Conservation (phyloP, 495 filamentous ascomycete species). For the Cudoniella acicularis region DNA sequence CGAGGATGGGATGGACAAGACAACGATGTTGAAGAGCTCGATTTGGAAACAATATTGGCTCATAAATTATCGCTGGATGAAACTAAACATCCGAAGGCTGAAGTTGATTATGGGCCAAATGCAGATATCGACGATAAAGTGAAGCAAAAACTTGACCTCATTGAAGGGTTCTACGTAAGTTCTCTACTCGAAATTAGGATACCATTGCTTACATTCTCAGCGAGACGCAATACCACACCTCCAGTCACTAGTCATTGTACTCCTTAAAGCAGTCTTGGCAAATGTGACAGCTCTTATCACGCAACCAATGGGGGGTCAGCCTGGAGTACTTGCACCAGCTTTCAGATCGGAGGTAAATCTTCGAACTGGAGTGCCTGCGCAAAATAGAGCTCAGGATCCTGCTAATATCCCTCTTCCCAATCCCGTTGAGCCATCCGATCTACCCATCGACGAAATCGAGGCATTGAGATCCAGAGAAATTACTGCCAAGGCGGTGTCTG, state of each 20-base stretch:
- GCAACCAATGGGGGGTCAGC: conserved; percentile 31
- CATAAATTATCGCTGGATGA: conserved; percentile 29
- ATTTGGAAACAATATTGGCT: conserved; percentile 35
- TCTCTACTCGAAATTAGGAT: neutral
- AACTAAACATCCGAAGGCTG: conserved; percentile 27
- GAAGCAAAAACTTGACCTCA: conserved; percentile 63
- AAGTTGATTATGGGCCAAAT: conserved; percentile 53
- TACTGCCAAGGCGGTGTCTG: conserved; percentile 83
- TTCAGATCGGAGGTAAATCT: conserved; percentile 25
- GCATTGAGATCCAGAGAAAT: conserved; percentile 79
- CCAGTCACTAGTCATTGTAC: conserved; percentile 90
- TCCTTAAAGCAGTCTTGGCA: conserved; percentile 78
- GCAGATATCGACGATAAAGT: conserved; percentile 36
- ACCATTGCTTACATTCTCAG: conserved; percentile 42
- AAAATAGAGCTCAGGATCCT: conserved; percentile 20
- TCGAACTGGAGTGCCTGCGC: conserved; percentile 12
- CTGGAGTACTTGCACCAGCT: conserved; percentile 12
- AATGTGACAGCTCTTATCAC: conserved; percentile 65
- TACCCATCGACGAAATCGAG: conserved; percentile 68
- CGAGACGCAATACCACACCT: conserved; percentile 72
- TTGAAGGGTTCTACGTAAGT: conserved; percentile 85
- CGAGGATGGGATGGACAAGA: conserved; percentile 70
- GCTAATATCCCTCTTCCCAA: conserved; percentile 17
- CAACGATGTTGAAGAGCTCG: conserved; percentile 49
- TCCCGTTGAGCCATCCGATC: conserved; percentile 35